Percentiles rank a stretch among this genome's conserved stretches.
These are phyloP conservation scores for Tricholomella constricta DNA, from an alignment of 768 basidiomycete species.

Conservation along the genomic window DNA sequence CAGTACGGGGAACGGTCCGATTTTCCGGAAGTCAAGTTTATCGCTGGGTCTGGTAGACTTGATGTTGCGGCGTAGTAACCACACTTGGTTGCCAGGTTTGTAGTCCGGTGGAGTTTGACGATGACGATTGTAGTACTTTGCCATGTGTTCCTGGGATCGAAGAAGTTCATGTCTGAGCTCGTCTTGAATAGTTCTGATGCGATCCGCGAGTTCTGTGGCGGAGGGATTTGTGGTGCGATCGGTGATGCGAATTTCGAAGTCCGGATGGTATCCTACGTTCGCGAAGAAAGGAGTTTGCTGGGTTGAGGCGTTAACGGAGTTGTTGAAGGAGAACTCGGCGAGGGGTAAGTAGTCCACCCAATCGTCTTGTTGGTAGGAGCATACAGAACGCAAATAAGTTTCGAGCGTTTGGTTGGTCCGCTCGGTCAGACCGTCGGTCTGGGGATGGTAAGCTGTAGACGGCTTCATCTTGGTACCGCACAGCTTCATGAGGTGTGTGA, in stretches of 20 bases:
- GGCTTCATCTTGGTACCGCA: conserved; percentile 13
- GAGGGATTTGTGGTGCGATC: conserved; percentile 3
- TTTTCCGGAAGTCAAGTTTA: conserved; percentile 4
- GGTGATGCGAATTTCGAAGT: conserved; percentile 11
- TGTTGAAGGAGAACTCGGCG: conserved; percentile 45
- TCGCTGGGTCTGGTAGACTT: neutral
- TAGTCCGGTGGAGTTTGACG: neutral
- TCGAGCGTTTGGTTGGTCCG: conserved; percentile 20
- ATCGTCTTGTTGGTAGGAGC: conserved; percentile 39
- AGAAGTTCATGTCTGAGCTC: conserved; percentile 1
- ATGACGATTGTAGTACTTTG: conserved; percentile 3
- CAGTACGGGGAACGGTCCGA: conserved; percentile 7
- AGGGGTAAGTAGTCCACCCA: conserved; percentile 28
- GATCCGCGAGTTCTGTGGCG: conserved; percentile 1
- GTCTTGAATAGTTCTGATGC: neutral
- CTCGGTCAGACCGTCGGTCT: conserved; percentile 12
- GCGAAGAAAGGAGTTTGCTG: conserved; percentile 39
- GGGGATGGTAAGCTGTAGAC: conserved; percentile 47
- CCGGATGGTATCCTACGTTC: conserved; percentile 18
- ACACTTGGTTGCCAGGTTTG: neutral
- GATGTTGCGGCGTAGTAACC: conserved; percentile 5
- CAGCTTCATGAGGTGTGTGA: conserved; percentile 15
- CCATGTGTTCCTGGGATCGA: conserved; percentile 8
- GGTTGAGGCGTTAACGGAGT: conserved; percentile 33
- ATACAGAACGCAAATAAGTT: conserved; percentile 37